Evolutionary conservation across 208 protist genomes (phyloP).

Genomic region (Naegleria fowleri): DNA sequence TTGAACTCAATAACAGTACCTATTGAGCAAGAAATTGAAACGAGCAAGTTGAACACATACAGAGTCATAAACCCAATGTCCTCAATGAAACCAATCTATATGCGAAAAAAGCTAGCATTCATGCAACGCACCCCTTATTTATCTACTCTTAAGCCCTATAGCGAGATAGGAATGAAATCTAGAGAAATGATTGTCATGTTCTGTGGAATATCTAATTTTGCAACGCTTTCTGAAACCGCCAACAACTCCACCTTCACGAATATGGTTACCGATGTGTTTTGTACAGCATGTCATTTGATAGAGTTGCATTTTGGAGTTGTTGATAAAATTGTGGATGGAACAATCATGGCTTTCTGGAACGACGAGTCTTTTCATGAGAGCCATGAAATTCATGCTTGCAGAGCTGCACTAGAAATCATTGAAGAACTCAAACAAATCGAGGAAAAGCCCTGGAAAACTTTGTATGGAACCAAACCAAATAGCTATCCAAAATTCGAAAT

Average conservation of each 20-base stretch:
- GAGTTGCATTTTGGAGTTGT: background rate
- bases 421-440: no score
- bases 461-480: background rate
- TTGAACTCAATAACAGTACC: no score
- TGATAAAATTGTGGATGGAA: background rate
- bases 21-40: background rate
- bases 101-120: no score
- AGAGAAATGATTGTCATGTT: background rate
- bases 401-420: background rate
- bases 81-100: no score
- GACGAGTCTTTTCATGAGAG: background rate
- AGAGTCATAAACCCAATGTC: no score
- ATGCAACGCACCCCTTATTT: no score
- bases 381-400: background rate
- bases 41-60: no score
- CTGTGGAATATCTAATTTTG: background rate
- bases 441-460: no score
- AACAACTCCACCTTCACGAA: background rate
- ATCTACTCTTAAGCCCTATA: no score
- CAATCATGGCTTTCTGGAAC: background rate
- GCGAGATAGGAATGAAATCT: background rate
- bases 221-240: background rate
- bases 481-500: background rate
- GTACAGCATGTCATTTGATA: background rate
- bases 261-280: background rate